Percentiles rank a stretch among this genome's conserved stretches.
These are phyloP conservation scores for Xylariomycetidae sp. DNA, from an alignment of 2,329 filamentous ascomycete genomes.

Conservation along the genomic window DNA sequence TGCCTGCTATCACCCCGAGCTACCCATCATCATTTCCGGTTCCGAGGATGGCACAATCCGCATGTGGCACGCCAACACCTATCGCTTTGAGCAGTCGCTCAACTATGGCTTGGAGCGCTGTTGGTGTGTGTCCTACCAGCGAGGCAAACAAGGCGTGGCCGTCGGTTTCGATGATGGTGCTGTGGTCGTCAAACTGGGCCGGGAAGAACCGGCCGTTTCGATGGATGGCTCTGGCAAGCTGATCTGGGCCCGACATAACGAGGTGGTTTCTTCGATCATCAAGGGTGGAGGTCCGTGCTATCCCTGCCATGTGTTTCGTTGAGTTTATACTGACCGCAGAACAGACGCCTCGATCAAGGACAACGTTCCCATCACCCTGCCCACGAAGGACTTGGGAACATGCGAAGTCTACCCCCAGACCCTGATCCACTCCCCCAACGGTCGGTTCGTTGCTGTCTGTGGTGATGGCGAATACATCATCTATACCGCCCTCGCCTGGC, in stretches of 20 bases:
- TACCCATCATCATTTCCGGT: constrained; percentile 95
- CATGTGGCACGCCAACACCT: constrained; percentile 98
- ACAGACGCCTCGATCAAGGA: constrained; percentile 77
- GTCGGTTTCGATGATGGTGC: constrained; percentile 97
- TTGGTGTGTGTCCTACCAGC: constrained; percentile 96
- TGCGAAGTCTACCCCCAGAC: constrained; percentile 97
- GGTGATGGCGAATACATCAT: constrained; percentile 99
- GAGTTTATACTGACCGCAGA: constrained; percentile 21
- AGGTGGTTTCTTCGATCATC: constrained; percentile 91
- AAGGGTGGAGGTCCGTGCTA: constrained; percentile 64
- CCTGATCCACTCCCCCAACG: constrained; percentile 91
- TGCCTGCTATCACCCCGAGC: constrained; percentile 93
- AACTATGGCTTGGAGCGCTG: constrained; percentile 94
- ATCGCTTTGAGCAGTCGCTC: constrained; percentile 88
- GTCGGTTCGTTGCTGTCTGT: constrained; percentile 72
- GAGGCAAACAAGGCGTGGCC: constrained; percentile 87
- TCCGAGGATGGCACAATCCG: constrained; percentile 97
- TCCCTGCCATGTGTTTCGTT: constrained; percentile 7
- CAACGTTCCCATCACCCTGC: constrained; percentile 75
- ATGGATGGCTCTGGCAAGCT: constrained; percentile 97
- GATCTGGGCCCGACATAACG: constrained; percentile 92
- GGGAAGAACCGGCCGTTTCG: constrained; percentile 93
- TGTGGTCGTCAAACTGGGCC: constrained; percentile 94
- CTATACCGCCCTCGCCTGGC: constrained; percentile 91
- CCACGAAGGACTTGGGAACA: constrained; percentile 89